Evolutionary conservation across 805 yeast species (phyloP).

Genomic region (Ogataea henricii): DNA sequence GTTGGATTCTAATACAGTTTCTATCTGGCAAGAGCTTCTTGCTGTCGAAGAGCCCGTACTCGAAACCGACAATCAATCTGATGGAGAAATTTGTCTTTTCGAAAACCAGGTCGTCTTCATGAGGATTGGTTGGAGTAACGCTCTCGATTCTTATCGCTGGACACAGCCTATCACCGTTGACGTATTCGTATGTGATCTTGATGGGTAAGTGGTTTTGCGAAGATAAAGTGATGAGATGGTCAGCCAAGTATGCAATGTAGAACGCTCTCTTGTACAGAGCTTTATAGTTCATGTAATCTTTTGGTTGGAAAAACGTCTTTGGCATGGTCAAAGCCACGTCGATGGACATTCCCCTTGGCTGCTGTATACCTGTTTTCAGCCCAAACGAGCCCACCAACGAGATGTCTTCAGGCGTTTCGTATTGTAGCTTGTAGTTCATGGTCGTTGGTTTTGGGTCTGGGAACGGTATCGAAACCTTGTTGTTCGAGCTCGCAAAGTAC

Average conservation of each 20-base stretch:
- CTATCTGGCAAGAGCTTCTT: constrained; percentile 78
- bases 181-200: constrained; percentile 60
- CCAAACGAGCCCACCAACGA: constrained; percentile 90
- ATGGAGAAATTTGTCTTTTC: constrained; percentile 70
- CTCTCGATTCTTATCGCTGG: constrained; percentile 73
- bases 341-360: constrained; percentile 60
- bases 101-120: constrained; percentile 56
- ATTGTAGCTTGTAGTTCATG: constrained; percentile 71
- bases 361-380: constrained; percentile 74
- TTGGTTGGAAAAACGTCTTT: constrained; percentile 66
- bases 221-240: constrained; percentile 55
- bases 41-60: constrained; percentile 67
- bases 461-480: constrained; percentile 71
- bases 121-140: constrained; percentile 41
- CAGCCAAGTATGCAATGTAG: constrained; percentile 78
- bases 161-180: constrained; percentile 74
- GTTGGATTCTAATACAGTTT: constrained; percentile 77
- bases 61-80: constrained; percentile 72
- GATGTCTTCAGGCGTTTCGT: constrained; percentile 68
- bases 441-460: constrained; percentile 83
- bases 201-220: constrained; percentile 61
- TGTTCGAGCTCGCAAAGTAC: constrained; percentile 44
- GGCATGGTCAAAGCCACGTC: constrained; percentile 90
- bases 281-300: constrained; percentile 88
- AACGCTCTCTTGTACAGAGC: constrained; percentile 89